Evolutionary conservation across 2,329 filamentous ascomycete species (phyloP).

Genomic region (Teratosphaeriaceae sp.): DNA sequence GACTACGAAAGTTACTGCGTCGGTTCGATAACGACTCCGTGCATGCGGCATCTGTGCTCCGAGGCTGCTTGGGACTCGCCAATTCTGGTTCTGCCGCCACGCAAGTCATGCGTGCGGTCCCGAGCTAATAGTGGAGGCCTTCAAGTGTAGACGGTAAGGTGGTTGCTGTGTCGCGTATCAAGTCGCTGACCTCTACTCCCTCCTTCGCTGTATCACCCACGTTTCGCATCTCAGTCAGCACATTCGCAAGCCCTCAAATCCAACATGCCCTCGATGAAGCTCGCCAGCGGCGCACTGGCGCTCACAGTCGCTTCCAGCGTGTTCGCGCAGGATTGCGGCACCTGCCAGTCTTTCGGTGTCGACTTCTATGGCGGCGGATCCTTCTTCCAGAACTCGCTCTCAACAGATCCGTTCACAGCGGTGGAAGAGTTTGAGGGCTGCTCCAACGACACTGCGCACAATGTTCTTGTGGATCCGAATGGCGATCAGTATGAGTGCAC

Average conservation of each 20-base stretch:
- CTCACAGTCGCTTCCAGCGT: slow-evolving; percentile 9
- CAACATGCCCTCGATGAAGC: slow-evolving; percentile 10
- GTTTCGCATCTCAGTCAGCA: background rate
- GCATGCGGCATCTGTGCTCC: no score
- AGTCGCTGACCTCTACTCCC: background rate
- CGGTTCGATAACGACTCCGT: no score
- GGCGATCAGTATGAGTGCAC: slow-evolving; percentile 37
- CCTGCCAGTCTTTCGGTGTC: slow-evolving; percentile 25
- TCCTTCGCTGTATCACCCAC: background rate
- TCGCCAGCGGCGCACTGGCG: slow-evolving; percentile 4
- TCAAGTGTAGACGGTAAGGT: no score
- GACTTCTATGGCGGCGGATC: slow-evolving; percentile 38
- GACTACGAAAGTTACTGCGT: background rate
- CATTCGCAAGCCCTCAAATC: background rate
- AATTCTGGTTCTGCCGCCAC: no score
- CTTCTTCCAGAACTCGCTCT: slow-evolving; percentile 42
- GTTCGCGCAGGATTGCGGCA: slow-evolving; percentile 8
- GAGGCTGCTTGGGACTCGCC: no score
- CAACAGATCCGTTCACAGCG: slow-evolving; percentile 36
- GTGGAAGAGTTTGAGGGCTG: slow-evolving; percentile 41
- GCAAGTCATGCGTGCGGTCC: no score
- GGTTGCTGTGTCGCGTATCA: background rate
- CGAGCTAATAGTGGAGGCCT: no score
- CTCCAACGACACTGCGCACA: slow-evolving; percentile 34
- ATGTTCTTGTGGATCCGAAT: slow-evolving; percentile 37